Percentiles rank a stretch among this genome's conserved stretches.
Evolutionary conservation across 2,329 filamentous ascomycete species (phyloP).

Genomic region (Penicillium sumatraense): DNA sequence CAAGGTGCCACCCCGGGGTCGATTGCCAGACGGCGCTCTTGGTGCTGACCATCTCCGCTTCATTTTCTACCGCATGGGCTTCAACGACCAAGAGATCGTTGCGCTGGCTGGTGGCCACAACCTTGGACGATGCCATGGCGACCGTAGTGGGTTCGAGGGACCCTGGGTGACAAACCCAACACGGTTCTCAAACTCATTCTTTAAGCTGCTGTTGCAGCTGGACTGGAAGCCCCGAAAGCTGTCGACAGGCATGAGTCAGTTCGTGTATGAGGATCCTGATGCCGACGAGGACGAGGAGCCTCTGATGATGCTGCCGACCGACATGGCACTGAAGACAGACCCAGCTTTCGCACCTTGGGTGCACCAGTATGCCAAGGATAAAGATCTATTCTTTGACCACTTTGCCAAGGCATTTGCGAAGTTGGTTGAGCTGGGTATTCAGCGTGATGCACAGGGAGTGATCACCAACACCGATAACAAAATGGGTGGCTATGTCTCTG

Average conservation of each 20-base stretch:
- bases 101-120: slow-evolving; percentile 62
- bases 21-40: slow-evolving; percentile 59
- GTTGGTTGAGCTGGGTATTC: slow-evolving; percentile 64
- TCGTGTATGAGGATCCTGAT: slow-evolving; percentile 64
- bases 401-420: slow-evolving; percentile 64
- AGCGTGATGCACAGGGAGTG: slow-evolving; percentile 57
- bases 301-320: slow-evolving; percentile 70
- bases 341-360: slow-evolving; percentile 60
- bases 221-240: slow-evolving; percentile 61
- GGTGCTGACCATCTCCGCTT: slow-evolving; percentile 60
- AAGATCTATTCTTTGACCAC: slow-evolving; percentile 65
- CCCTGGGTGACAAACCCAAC: slow-evolving; percentile 66
- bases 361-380: slow-evolving; percentile 63
- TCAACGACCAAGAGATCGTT: slow-evolving; percentile 65
- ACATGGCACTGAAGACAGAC: slow-evolving; percentile 63
- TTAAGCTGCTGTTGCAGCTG: slow-evolving; percentile 55
- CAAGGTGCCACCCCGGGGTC: slow-evolving; percentile 62
- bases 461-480: slow-evolving; percentile 63
- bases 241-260: slow-evolving; percentile 60
- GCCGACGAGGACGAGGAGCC: slow-evolving; percentile 53
- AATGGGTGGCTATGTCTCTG: slow-evolving; percentile 60
- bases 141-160: slow-evolving; percentile 62
- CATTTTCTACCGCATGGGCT: slow-evolving; percentile 65
- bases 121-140: slow-evolving; percentile 59
- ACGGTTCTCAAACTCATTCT: slow-evolving; percentile 63